Evolutionary conservation across 2,329 filamentous ascomycete species (phyloP), one percentile per base, ranked within the genome.

Genomic region (Calonectria multiphialidica): DNA sequence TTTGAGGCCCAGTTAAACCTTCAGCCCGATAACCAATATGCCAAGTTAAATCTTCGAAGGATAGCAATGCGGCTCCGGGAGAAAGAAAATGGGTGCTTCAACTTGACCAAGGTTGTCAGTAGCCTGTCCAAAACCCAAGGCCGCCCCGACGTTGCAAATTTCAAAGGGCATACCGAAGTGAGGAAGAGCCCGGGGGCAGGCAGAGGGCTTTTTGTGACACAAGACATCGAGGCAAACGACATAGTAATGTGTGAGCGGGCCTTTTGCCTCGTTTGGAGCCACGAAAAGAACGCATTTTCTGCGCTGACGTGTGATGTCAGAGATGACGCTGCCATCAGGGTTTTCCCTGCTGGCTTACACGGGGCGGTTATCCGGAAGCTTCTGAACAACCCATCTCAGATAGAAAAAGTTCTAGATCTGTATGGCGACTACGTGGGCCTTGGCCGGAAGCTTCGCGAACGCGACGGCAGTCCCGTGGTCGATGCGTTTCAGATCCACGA

Each of bases 151-250:
- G 72, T 73, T 1, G 83, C 82, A 2, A 80, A 75, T 7, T 83
- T 81, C 30, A 33, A 73, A 2, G 68, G 74, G 1, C 23, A 78
- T 18, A 83, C 80, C 0, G 75, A 77, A n/a, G 67, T 84, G 18
- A 77, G 74, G 28, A 33, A 75, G 0, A 83, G 79, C 23, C 68
- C 68, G 0, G 77, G 76, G 5, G 67, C 78, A 18, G 84, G 85
- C 1, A 79, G 82, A 1, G 85, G 85, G 1, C 72, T 86, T 0
- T 86, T 86, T 49, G 81, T 83, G 1, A 81, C 76, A 0, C 72
- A 74, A 1, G 71, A 80, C 21, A 78, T 86, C 30, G 72, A 77
- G 18, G 63, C 73, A 2, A 82, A 82, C 3, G 82, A 84, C 3
- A 67, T 68, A 0, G 62, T 77, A 8, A 74, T 87, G 68, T 82